Base-by-base conservation (phyloP, 495 filamentous ascomycete species). In the Penicillium arizonense region DNA sequence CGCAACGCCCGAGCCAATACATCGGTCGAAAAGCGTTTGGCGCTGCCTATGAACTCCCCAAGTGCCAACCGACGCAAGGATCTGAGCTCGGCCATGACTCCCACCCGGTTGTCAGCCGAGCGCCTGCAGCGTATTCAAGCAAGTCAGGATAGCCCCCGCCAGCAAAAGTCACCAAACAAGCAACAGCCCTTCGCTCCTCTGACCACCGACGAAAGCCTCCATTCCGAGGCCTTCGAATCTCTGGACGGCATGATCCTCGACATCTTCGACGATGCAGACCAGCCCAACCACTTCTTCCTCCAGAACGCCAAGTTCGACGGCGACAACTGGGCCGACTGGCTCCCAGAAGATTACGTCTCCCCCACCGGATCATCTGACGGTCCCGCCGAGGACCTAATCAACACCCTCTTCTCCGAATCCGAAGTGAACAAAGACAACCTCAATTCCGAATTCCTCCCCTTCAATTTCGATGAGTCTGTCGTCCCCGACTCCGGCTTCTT, bases 11-110 rank as follows among this genome's bases (percentile, higher is more conserved):
- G 71, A 21, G 30, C 65, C 36, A 77, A 75, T 44, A 18, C 81
- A 78, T 56, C 46, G 78, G 76, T 53, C 66, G 81, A 59, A 69
- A 79, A 55, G 79, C 81, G 67, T 44, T 68, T 61, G 46, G 71
- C 62, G 5, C 43, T 74, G 28, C 67, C 70, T 20, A 63, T 48
- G 47, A 62, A 64, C 36, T 76, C 74, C 1, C 74, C 74, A 32
- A 69, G 61, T 6, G 51, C 57, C 37, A 64, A 55, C 33, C 49
- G 52, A 26, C 65, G 61, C 30, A 71, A 64, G 50, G 61, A 70
- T 14, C 44, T 55, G 7, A 47, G 52, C 21, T 42, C 43, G 11
- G 51, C 61, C 14, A 50, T 59, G n/a, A 61, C 64, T 6, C 64
- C 72, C 11, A 65, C 71, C 33, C 71, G 62, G 21, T 56, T 71